Conservation (phyloP, 2,329 filamentous ascomycete genomes). For the Alternaria sp. region DNA sequence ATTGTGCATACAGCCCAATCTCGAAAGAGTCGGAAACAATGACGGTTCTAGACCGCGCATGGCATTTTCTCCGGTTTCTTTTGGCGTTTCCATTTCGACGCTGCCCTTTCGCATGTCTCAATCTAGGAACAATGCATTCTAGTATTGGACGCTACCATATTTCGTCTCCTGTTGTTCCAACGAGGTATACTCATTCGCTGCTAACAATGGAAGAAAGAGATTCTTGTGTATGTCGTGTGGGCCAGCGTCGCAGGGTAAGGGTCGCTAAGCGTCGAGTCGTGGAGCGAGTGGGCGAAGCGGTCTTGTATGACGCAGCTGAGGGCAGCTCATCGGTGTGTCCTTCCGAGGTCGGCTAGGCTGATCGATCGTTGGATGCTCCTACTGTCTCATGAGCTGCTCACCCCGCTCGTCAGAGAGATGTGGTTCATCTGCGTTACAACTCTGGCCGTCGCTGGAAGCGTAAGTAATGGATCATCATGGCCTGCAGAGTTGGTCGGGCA, state of each 20-base stretch:
- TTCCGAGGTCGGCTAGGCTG: not conserved
- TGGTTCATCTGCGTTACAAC: not conserved
- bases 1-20: slow-evolving; percentile 11
- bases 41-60: slow-evolving; percentile 7
- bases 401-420: not conserved
- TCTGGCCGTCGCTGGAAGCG: not conserved
- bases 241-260: not conserved
- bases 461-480: not conserved
- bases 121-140: not conserved
- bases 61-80: not conserved
- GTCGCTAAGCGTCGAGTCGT: not conserved
- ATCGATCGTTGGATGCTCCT: not conserved
- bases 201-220: not conserved
- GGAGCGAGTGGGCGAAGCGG: not conserved
- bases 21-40: slow-evolving; percentile 14
- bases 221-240: not conserved
- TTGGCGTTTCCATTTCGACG: not conserved
- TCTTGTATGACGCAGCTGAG: not conserved
- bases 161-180: not conserved
- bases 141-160: not conserved
- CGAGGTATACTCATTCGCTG: not conserved
- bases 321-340: not conserved
- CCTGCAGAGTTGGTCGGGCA: not conserved
- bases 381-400: not conserved
- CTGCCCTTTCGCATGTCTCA: not conserved